Evolutionary conservation across 2,329 filamentous ascomycete genomes (phyloP), one percentile per base, ranked within the genome.

Genomic region (Thelonectria olida): DNA sequence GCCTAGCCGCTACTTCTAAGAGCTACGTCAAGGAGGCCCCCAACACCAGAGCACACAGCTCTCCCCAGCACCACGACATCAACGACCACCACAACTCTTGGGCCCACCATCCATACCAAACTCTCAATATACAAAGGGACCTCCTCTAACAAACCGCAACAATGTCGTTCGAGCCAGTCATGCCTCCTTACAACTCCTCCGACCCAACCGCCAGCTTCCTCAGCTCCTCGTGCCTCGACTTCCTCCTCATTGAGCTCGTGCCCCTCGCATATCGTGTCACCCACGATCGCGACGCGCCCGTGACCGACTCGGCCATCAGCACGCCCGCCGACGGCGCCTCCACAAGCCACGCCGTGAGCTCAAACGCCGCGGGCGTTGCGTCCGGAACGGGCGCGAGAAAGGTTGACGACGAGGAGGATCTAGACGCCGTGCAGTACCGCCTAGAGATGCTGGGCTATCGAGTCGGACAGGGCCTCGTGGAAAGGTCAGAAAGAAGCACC

Each of bases 211-310:
- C 91, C 60, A 88, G 88, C 62, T 92, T 94, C 80, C 84, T 97
- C 71, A 90, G 87, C 80, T 88, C 90, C 58, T 96, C 95, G 48
- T 93, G 92, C 76, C 88, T 99, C 72, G 96, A 99, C 79, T 91
- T 99, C 70, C 87, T 99, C 58, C 87, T 99, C 70, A 98, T 98
- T 75, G 96, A 99, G 81, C 88, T 99, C 56, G 96, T 99, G 15
- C 96, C 96, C 38, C 90, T 98, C 83, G 92, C 95, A 5, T 93
- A 96, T 78, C 89, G 96, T 67, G 85, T 98, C 64, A 90, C 92
- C 20, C 87, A 89, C 73, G 90, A 96, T 73, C 83, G 93, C 5
- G 87, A 88, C 60, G 80, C 79, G 27, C 75, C 78, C 53, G 77
- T 84, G 61, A 76, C 82, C 61, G 69, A 72, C 41, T 52, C 68